These are phyloP conservation scores for Wickerhamomyces subpelliculosus DNA, from an alignment of 805 yeast species.

Conservation along the genomic window DNA sequence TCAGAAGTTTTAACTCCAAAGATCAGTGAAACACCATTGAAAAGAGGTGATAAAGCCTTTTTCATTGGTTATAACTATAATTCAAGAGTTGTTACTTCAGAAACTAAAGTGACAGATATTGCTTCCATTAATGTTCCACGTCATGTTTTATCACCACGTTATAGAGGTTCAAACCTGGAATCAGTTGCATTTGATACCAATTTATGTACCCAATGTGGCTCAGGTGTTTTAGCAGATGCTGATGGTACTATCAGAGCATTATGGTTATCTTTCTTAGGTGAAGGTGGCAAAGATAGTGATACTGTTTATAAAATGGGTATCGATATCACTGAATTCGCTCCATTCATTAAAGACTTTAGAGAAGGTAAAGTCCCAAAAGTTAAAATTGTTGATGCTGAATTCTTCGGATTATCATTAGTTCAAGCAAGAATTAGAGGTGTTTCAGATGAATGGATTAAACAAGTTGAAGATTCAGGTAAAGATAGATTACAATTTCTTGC, in stretches of 20 bases:
- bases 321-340: slow-evolving; percentile 59
- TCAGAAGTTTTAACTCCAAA: slow-evolving; percentile 69
- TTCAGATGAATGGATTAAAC: slow-evolving; percentile 71
- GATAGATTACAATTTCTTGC: slow-evolving; percentile 70
- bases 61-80: slow-evolving; percentile 77
- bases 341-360: slow-evolving; percentile 50
- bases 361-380: slow-evolving; percentile 44
- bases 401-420: slow-evolving; percentile 56
- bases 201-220: slow-evolving; percentile 62
- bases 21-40: slow-evolving; percentile 47
- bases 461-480: slow-evolving; percentile 52
- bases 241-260: slow-evolving; percentile 79
- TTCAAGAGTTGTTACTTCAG: slow-evolving; percentile 63
- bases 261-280: slow-evolving; percentile 84
- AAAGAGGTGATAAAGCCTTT: slow-evolving; percentile 69
- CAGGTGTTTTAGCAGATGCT: slow-evolving; percentile 71
- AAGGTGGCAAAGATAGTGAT: slow-evolving; percentile 54
- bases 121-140: slow-evolving; percentile 69
- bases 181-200: slow-evolving; percentile 69
- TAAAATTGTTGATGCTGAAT: slow-evolving; percentile 74
- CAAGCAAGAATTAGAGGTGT: slow-evolving; percentile 86
- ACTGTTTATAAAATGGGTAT: slow-evolving; percentile 66
- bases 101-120: slow-evolving; percentile 71
- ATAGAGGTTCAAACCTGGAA: slow-evolving; percentile 79
- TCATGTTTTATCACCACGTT: slow-evolving; percentile 63